Base-by-base conservation (phyloP, 495 filamentous ascomycete species). In the Penicillium daleae region DNA sequence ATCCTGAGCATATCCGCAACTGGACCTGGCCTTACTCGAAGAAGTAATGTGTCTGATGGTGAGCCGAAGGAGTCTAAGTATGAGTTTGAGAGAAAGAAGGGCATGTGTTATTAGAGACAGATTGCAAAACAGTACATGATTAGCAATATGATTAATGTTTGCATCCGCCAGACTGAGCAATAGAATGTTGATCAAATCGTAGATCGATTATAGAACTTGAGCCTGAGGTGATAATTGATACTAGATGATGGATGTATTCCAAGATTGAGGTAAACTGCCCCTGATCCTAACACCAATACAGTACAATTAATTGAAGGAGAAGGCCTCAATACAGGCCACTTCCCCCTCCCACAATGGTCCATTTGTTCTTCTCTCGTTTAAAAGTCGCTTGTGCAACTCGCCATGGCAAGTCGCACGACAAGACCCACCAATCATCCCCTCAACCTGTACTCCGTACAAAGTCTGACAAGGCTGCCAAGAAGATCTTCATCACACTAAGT, bases 1-100 rank as follows among this genome's bases (percentile, higher is more conserved):
- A 91, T 74, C 87, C 87, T 32, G 77, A 84, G n/a, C 76, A 85
- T 37, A 80, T 90, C 66, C 84, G 78, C 26, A 79, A 85, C 19
- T 92, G 89, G 89, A 74, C 64, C 15, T 92, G 88, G 88, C 81
- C 85, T 6, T 83, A 65, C 44, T 56, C 71, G 4, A 71, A 57
- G 46, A 53, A 66, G 26, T 33, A 54, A 37, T 33, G 21, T 13
- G 21, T 15, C 12, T 54, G n/a, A 6, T 54, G 51, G 10, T 10
- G 2, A 17, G 6, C 8, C n/a, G 12, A 9, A 54, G n/a, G 29
- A n/a, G 2, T 3, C 21, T 10, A 12, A n/a, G 29, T 37, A 27
- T 33, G 21, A 35, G 29, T 35, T 54, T 3, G 46, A 29, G 24
- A 17, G 24, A 50, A 50, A 5, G 46, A 27, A 50, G 15, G 27